Conservation (phyloP, 2,329 filamentous ascomycete genomes). For the Colletotrichum zoysiae region DNA sequence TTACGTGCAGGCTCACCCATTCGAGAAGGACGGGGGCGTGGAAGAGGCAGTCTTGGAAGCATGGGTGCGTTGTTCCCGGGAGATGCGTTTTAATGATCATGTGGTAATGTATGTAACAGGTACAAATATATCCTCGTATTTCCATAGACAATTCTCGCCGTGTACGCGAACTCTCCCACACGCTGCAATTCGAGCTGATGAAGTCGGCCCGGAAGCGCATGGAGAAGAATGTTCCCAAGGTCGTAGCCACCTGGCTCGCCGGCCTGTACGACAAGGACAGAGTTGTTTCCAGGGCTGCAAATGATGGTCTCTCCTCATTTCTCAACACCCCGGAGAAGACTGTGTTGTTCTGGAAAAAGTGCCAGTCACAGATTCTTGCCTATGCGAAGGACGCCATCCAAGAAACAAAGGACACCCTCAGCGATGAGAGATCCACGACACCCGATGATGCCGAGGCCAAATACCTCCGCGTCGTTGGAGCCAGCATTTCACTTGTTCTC, state of each 20-base stretch:
- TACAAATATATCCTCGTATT: slow-evolving; percentile 86
- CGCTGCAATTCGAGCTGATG: slow-evolving; percentile 73
- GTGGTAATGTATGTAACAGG: slow-evolving; percentile 65
- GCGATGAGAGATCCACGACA: slow-evolving; percentile 88
- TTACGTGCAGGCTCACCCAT: slow-evolving; percentile 68
- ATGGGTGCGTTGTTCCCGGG: slow-evolving; percentile 73
- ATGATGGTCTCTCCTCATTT: slow-evolving; percentile 80
- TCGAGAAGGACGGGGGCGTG: slow-evolving; percentile 69
- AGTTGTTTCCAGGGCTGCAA: slow-evolving; percentile 79
- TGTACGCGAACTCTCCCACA: slow-evolving; percentile 89
- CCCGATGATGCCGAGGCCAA: slow-evolving; percentile 88
- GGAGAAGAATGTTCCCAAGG: slow-evolving; percentile 79
- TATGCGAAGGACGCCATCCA: slow-evolving; percentile 84
- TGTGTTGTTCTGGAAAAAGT: slow-evolving; percentile 81
- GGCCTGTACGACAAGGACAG: slow-evolving; percentile 90
- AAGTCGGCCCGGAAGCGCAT: slow-evolving; percentile 82
- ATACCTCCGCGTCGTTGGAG: slow-evolving; percentile 79
- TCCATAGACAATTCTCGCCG: slow-evolving; percentile 91
- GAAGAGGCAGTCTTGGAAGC: slow-evolving; percentile 89
- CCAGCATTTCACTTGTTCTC: slow-evolving; percentile 67
- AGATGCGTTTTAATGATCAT: slow-evolving; percentile 47
- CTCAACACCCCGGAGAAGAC: slow-evolving; percentile 86
- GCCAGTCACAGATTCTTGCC: slow-evolving; percentile 83
- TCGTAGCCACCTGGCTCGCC: slow-evolving; percentile 91
- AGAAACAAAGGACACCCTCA: slow-evolving; percentile 85